Evolutionary conservation across 176 grass and related monocot genomes (phyloP).

Genomic region (Triticum dicoccoides): DNA sequence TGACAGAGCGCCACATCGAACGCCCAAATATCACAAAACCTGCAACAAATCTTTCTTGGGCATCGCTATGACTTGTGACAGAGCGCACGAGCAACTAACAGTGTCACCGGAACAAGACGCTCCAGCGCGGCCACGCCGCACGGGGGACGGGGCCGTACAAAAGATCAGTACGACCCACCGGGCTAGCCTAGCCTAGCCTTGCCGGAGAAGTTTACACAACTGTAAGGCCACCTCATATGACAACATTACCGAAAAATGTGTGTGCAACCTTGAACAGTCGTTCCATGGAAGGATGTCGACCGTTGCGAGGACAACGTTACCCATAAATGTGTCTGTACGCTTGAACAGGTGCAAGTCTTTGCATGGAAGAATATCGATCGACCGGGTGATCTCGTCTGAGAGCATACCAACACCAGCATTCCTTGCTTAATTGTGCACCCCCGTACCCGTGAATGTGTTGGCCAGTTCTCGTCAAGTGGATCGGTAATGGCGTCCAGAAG

Average conservation of each 20-base stretch:
- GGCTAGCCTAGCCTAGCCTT: not conserved
- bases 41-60: not conserved
- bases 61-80: too few relatives aligned
- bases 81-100: too few relatives aligned
- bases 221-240: not conserved
- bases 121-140: too few relatives aligned
- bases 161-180: not conserved
- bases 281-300: not conserved
- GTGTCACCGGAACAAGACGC: too few relatives aligned
- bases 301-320: too few relatives aligned
- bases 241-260: too few relatives aligned
- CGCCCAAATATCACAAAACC: too few relatives aligned
- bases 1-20: too few relatives aligned
- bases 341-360: not conserved
- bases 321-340: not conserved
- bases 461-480: not conserved
- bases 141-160: not conserved
- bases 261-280: too few relatives aligned
- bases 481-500: too few relatives aligned
- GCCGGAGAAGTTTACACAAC: not conserved
- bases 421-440: too few relatives aligned
- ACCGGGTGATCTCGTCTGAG: not conserved
- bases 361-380: not conserved
- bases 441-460: too few relatives aligned
- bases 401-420: not conserved